These are phyloP conservation scores for Claviceps sp. DNA, from an alignment of 2,329 filamentous ascomycete genomes.

Conservation along the genomic window DNA sequence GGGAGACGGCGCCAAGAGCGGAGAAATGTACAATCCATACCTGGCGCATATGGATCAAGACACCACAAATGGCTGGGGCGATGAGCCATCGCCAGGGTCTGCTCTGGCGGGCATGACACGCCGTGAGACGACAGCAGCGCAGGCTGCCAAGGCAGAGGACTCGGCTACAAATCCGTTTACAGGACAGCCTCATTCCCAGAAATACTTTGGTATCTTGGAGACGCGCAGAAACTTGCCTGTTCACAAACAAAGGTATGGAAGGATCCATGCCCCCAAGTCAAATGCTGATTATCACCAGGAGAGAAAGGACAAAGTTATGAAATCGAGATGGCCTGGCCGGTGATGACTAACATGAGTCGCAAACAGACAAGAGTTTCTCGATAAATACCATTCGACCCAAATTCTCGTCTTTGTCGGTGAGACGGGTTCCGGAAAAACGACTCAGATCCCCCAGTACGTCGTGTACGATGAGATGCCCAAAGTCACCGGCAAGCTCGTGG, in stretches of 20 bases:
- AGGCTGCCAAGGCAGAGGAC: constrained; percentile 65
- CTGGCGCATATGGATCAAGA: constrained; percentile 74
- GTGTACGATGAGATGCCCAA: constrained; percentile 94
- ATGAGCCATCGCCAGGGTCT: constrained; percentile 19
- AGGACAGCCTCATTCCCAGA: constrained; percentile 57
- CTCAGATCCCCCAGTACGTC: constrained; percentile 96
- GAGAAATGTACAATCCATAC: constrained; percentile 59
- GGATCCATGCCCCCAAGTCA: not conserved
- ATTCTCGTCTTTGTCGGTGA: constrained; percentile 98
- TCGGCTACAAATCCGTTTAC: constrained; percentile 78
- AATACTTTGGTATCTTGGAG: constrained; percentile 85
- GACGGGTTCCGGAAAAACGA: constrained; percentile 98
- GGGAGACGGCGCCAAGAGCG: constrained; percentile 16
- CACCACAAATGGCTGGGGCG: constrained; percentile 25
- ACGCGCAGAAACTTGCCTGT: constrained; percentile 77
- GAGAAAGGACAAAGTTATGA: not conserved
- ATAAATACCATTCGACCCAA: constrained; percentile 85
- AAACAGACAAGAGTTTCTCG: constrained; percentile 71
- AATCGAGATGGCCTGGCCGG: not conserved
- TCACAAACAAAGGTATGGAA: constrained; percentile 66
- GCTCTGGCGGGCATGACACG: constrained; percentile 56
- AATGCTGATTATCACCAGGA: not conserved
- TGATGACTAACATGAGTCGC: not conserved
- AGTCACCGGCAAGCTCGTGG: constrained; percentile 73
- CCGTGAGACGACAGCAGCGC: constrained; percentile 65